phyloP scores from a whole-genome alignment of 1,284 basidiomycete species.

The Cryptococcus sp. region DNA sequence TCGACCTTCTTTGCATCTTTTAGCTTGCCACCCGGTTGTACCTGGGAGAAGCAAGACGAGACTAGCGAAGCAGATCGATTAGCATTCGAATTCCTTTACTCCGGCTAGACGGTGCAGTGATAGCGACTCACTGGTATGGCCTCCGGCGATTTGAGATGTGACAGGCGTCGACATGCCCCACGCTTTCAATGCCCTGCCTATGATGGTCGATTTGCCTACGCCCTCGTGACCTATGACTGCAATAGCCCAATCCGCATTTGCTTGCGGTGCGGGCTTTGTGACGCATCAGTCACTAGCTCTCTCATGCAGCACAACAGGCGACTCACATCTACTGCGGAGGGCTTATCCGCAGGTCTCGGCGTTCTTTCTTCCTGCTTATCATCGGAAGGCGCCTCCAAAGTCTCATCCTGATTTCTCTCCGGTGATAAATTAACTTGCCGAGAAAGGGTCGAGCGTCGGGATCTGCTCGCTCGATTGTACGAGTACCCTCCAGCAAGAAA shows the following conservation, averaged over 20 bases:
- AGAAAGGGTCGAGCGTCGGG: conserved; percentile 29
- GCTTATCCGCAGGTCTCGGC: too few species aligned
- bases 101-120: neutral
- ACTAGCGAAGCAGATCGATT: conserved; percentile 20
- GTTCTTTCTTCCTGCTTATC: too few species aligned
- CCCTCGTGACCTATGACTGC: conserved; percentile 46
- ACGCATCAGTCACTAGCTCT: neutral
- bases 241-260: conserved; percentile 38
- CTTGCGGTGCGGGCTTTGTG: neutral
- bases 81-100: neutral
- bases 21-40: conserved; percentile 42
- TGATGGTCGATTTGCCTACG: conserved; percentile 49
- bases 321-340: neutral
- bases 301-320: neutral
- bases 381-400: neutral
- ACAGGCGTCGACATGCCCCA: conserved; percentile 41
- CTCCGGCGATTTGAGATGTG: conserved; percentile 17
- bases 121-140: conserved; percentile 23
- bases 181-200: conserved; percentile 40
- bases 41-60: conserved; percentile 34
- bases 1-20: conserved; percentile 38
- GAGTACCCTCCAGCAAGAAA: conserved; percentile 11
- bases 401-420: neutral
- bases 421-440: conserved; percentile 5
- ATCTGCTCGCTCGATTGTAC: conserved; percentile 2